A percentile compares a stretch with the other conserved stretches of the same genome.
phyloP scores from a whole-genome alignment of 176 grass and related monocot species.

The Poa pratensis region DNA sequence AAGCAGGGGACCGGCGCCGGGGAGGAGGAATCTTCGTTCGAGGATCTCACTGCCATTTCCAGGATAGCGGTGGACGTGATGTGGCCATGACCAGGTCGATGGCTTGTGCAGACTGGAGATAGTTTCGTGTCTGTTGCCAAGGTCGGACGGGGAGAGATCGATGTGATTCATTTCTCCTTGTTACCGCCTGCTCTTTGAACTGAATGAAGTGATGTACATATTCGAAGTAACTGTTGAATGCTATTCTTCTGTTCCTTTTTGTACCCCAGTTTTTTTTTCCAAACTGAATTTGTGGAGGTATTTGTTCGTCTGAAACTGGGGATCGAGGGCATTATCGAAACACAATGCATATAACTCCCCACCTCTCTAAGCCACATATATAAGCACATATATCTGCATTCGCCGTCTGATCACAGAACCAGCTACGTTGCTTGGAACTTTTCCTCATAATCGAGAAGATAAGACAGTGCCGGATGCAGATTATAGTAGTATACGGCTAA shows the following conservation, averaged over 20 bases:
- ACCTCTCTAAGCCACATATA: background rate
- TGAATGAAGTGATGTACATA: slow-evolving; percentile 16
- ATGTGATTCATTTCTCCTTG: background rate
- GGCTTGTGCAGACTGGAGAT: background rate
- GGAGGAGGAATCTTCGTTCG: slow-evolving; percentile 25
- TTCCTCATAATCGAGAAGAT: background rate
- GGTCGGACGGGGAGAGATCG: background rate
- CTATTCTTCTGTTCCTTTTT: background rate
- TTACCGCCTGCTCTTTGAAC: background rate
- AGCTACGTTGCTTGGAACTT: background rate
- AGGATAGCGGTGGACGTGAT: slow-evolving; percentile 49
- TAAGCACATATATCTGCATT: background rate
- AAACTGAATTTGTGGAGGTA: background rate
- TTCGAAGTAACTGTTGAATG: background rate
- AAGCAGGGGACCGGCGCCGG: background rate
- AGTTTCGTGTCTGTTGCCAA: background rate
- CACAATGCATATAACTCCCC: background rate
- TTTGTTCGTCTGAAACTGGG: background rate
- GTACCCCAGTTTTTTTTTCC: no score
- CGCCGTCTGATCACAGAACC: background rate
- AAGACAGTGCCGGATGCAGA: background rate
- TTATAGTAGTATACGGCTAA: background rate
- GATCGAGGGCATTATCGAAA: background rate
- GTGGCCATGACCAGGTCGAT: slow-evolving; percentile 45
- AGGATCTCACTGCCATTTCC: slow-evolving; percentile 33